phyloP scores from a whole-genome alignment of 805 yeast species.

The Saturnispora saitoi region DNA sequence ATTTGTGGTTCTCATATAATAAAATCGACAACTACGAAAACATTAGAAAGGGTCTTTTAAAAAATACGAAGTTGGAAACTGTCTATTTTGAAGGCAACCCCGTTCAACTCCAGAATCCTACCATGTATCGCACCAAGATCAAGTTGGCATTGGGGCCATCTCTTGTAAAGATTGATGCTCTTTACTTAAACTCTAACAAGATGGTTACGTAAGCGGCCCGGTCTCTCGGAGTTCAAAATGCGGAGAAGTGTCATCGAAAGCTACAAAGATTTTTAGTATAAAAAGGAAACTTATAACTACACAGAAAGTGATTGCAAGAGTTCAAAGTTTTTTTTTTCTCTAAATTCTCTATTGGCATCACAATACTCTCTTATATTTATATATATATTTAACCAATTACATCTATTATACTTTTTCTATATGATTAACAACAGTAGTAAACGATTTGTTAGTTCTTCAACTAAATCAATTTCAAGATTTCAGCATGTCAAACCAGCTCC shows the following conservation, averaged over 20 bases:
- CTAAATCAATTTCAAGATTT: background rate
- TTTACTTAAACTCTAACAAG: conserved; percentile 34
- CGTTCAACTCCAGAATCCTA: conserved; percentile 59
- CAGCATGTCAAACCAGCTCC: conserved; percentile 39
- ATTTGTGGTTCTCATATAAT: conserved; percentile 89
- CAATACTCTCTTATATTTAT: background rate
- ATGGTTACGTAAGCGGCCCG: conserved; percentile 4
- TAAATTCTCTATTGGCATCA: too few species aligned
- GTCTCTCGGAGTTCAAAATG: background rate
- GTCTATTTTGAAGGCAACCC: conserved; percentile 95
- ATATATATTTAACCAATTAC: too few species aligned
- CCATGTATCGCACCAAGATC: conserved; percentile 79
- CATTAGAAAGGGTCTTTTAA: conserved; percentile 55
- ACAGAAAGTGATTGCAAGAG: too few species aligned
- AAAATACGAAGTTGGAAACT: conserved; percentile 61
- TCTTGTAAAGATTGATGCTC: conserved; percentile 83
- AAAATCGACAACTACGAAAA: conserved; percentile 59
- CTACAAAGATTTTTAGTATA: background rate
- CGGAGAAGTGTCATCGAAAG: background rate
- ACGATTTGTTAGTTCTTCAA: too few species aligned
- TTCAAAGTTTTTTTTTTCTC: background rate
- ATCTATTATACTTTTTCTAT: background rate
- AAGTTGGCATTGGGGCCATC: conserved; percentile 63
- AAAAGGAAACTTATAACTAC: background rate
- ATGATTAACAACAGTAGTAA: too few species aligned